phyloP scores from a whole-genome alignment of 441 rosid species.

The Breynia disticha region DNA sequence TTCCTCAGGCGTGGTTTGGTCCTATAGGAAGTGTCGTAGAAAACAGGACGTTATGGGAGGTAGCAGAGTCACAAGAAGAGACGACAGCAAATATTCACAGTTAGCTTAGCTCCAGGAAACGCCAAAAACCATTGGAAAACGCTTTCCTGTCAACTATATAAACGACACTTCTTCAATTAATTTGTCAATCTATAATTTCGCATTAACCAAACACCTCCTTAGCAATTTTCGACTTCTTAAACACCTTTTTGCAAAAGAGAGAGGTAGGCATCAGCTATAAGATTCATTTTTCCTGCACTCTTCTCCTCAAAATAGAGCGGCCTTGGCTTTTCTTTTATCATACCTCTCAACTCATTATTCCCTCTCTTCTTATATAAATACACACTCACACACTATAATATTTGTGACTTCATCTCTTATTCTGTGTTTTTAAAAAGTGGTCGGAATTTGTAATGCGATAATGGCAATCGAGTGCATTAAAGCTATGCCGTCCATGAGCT shows the following conservation, averaged over 20 bases:
- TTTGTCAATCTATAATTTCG: constrained; percentile 20
- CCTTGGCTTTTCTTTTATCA: constrained; percentile 44
- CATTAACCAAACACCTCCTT: constrained; percentile 5
- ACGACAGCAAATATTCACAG: no score
- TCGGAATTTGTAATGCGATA: constrained; percentile 27
- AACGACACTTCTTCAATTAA: constrained; percentile 28
- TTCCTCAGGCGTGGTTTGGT: no score
- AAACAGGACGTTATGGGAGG: no score
- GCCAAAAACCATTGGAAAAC: constrained; percentile 28
- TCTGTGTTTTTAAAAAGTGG: no score
- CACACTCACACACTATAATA: neutral
- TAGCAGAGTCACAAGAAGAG: no score
- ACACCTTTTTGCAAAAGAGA: neutral
- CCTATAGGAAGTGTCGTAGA: no score
- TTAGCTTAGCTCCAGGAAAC: no score
- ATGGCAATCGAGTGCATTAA: constrained; percentile 45
- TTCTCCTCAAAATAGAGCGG: constrained; percentile 32
- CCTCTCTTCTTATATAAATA: constrained; percentile 5
- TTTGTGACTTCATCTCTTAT: neutral
- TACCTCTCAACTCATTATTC: constrained; percentile 18
- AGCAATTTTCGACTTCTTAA: constrained; percentile 2
- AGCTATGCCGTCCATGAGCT: constrained; percentile 13
- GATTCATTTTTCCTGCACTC: constrained; percentile 38
- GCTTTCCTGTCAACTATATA: constrained; percentile 35
- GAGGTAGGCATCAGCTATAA: constrained; percentile 22